These are phyloP conservation scores for Endogone sp. DNA, from an alignment of 192 early-diverging fungal species.

Conservation along the genomic window DNA sequence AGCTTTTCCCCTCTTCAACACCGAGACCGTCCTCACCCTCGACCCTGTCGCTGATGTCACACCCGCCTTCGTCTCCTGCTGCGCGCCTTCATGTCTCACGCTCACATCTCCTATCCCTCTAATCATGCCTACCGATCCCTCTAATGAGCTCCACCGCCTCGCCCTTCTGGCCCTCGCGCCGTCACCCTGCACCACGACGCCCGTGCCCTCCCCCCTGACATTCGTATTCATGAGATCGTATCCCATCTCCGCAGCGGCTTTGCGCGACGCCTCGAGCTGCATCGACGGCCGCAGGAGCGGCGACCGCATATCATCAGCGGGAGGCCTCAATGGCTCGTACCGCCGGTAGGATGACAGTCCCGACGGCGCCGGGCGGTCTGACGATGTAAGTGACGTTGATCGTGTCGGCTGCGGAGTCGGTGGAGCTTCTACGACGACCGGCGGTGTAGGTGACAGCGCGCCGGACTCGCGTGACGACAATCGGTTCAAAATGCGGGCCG, in stretches of 20 bases:
- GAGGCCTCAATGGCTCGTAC: too few species aligned
- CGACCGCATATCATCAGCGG: too few species aligned
- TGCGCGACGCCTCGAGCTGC: too few species aligned
- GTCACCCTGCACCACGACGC: background rate
- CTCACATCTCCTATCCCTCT: background rate
- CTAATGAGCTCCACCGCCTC: background rate
- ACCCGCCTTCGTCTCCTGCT: background rate
- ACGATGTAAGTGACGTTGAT: background rate
- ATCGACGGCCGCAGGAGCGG: too few species aligned
- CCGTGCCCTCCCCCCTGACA: background rate
- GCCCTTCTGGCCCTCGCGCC: background rate
- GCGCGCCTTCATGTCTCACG: background rate
- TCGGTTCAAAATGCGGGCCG: background rate
- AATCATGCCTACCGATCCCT: background rate
- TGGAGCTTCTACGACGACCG: too few species aligned
- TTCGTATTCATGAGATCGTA: background rate
- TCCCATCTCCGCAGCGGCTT: too few species aligned
- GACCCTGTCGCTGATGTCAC: background rate
- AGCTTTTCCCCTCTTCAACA: background rate
- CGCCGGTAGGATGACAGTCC: too few species aligned
- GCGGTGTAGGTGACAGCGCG: background rate
- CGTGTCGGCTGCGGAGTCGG: background rate
- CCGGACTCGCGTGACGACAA: background rate
- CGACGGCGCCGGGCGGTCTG: background rate
- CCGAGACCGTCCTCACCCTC: background rate